Conservation (phyloP, 371 early-diverging fungal genomes). For the Vairimorpha necatrix region DNA sequence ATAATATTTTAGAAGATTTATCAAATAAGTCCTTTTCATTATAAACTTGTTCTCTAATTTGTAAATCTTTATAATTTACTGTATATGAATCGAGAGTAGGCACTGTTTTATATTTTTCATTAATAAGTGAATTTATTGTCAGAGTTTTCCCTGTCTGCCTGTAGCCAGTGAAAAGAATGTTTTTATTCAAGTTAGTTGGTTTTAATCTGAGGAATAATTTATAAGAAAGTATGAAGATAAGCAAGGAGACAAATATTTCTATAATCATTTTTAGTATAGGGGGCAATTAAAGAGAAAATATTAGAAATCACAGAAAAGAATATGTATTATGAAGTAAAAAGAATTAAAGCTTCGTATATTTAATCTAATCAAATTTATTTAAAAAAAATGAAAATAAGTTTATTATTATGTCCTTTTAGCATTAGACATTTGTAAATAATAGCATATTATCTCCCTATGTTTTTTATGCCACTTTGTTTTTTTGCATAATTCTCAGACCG, state of each 20-base stretch:
- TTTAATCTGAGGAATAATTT: background rate
- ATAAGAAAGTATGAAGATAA: background rate
- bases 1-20: slow-evolving; percentile 17
- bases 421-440: too few species aligned
- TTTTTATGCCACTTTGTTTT: background rate
- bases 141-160: slow-evolving; percentile 29
- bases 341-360: too few species aligned
- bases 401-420: too few species aligned
- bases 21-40: background rate
- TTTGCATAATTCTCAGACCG: background rate
- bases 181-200: background rate
- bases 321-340: too few species aligned
- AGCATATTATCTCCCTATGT: too few species aligned
- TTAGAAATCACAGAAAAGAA: background rate
- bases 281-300: background rate
- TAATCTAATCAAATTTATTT: too few species aligned
- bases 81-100: slow-evolving; percentile 30
- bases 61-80: background rate
- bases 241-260: background rate
- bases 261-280: background rate
- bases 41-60: slow-evolving; percentile 4
- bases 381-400: too few species aligned
- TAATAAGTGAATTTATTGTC: slow-evolving; percentile 12
- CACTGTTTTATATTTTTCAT: slow-evolving; percentile 14
- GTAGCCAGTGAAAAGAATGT: slow-evolving; percentile 22